Evolutionary conservation across 2,329 filamentous ascomycete genomes (phyloP).

Genomic region (Cephalotrichum gorgonifer): DNA sequence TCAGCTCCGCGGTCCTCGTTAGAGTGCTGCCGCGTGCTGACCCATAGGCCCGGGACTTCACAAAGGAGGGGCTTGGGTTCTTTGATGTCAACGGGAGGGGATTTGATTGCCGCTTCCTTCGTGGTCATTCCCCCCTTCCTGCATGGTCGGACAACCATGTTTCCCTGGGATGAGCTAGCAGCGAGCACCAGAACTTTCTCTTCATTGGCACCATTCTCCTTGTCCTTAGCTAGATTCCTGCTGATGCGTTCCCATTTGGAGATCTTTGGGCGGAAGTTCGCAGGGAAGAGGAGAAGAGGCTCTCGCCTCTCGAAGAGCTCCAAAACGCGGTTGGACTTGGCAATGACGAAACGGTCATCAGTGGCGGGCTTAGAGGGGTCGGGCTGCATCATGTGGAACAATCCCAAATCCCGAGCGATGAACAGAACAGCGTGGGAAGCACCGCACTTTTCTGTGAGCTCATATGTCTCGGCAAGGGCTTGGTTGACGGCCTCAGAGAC

Average conservation of each 20-base stretch:
- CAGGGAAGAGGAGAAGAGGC: background rate
- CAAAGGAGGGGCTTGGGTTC: background rate
- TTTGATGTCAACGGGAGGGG: background rate
- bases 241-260: background rate
- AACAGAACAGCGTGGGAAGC: conserved; percentile 5
- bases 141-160: too few species aligned
- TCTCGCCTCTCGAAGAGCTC: conserved; percentile 6
- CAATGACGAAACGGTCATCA: conserved; percentile 7
- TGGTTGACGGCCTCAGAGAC: background rate
- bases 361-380: conserved; percentile 2
- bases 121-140: background rate
- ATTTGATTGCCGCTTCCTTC: background rate
- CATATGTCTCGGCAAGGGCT: background rate
- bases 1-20: background rate
- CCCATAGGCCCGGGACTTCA: background rate
- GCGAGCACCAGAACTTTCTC: too few species aligned
- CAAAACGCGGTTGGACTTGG: conserved; percentile 6
- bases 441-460: conserved; percentile 5
- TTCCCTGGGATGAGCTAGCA: too few species aligned
- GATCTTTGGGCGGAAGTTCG: background rate
- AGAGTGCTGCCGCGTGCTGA: background rate
- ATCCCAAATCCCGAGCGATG: background rate
- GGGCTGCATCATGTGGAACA: conserved; percentile 9
- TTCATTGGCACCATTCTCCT: background rate
- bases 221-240: background rate